Evolutionary conservation across 768 basidiomycete genomes (phyloP).

Genomic region (Mycena vitilis): DNA sequence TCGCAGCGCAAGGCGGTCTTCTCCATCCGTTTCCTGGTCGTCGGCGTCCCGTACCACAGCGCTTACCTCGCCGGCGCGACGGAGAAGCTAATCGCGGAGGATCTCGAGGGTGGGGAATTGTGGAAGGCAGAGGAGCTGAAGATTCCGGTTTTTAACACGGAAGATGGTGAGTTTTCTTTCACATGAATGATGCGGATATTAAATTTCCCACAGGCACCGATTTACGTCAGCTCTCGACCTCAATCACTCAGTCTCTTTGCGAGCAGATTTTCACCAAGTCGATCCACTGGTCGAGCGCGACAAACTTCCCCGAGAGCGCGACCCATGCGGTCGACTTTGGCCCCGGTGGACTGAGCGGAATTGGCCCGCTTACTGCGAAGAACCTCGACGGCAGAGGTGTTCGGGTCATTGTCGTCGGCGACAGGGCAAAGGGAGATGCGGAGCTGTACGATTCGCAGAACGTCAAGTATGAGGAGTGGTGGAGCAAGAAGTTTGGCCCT

Average conservation of each 20-base stretch:
- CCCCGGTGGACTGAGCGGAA: constrained; percentile 93
- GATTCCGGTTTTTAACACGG: constrained; percentile 93
- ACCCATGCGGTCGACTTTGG: constrained; percentile 98
- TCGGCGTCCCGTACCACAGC: constrained; percentile 97
- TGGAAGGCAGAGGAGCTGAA: constrained; percentile 77
- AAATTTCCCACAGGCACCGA: constrained; percentile 74
- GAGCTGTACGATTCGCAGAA: constrained; percentile 80
- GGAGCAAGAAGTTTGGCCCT: constrained; percentile 91
- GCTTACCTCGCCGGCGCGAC: constrained; percentile 80
- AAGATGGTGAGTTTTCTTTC: constrained; percentile 74
- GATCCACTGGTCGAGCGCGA: constrained; percentile 94
- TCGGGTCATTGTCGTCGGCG: constrained; percentile 89
- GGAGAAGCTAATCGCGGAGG: constrained; percentile 79
- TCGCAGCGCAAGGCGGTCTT: constrained; percentile 97
- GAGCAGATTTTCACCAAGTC: constrained; percentile 93
- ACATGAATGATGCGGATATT: constrained; percentile 31
- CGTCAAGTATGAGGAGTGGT: constrained; percentile 86
- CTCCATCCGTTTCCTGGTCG: constrained; percentile 92
- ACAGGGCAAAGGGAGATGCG: constrained; percentile 87
- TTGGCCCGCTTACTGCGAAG: constrained; percentile 89
- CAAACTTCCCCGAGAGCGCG: constrained; percentile 87
- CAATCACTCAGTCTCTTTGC: constrained; percentile 88
- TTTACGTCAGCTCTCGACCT: constrained; percentile 73
- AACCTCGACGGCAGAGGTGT: constrained; percentile 96
- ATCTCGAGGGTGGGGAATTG: constrained; percentile 81